Base-by-base conservation (phyloP, 1,139 yeast species). In the Suhomyces wounanorum region DNA sequence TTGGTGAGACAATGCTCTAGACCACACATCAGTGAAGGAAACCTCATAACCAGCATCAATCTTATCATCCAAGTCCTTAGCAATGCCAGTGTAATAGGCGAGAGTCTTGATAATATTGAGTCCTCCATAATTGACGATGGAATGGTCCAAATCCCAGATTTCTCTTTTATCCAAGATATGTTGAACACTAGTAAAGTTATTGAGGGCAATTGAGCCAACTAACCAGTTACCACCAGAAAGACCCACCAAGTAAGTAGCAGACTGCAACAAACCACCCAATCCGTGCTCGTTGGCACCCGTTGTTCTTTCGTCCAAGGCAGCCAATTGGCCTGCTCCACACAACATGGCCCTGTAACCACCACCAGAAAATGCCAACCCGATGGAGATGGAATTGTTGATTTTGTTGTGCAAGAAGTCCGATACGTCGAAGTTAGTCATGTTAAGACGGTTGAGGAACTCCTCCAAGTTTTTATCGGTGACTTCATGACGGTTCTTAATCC, bases 1-100 rank as follows among this genome's bases (percentile, higher is more conserved):
- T 68, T 89, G 96, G 62, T 85, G 81, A 0, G 95, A 81, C 48
- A 91, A 73, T 1, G 90, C 86, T 63, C 96, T 77, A n/a, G 95
- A 96, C 97, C 97, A 92, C 55, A 88, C 81, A 71, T 91, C 97
- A n/a, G 97, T 90, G 50, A 92, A 61, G 6, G 92, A 82, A 33
- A 84, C 73, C 48, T 86, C 84, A 68, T 79, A 92, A 1, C 96
- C 97, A 0, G 96, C 96, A 40, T 83, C 75, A 52, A 73, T 69
- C 68, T 92, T 91, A 41, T 61, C 83, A 26, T 79, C 73, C 30
- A 87, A 72, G 44, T 82, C 84, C 52, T 79, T 79, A 44, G 68
- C 61, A 47, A 89, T 78, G 35, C 70, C 63, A 52, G 75, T 72
- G 77, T 85, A 87, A 67, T 84, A 85, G 5, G 70, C 60, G 14